phyloP scores from a whole-genome alignment of 371 early-diverging fungal species.

The Lichtheimia ramosa region DNA sequence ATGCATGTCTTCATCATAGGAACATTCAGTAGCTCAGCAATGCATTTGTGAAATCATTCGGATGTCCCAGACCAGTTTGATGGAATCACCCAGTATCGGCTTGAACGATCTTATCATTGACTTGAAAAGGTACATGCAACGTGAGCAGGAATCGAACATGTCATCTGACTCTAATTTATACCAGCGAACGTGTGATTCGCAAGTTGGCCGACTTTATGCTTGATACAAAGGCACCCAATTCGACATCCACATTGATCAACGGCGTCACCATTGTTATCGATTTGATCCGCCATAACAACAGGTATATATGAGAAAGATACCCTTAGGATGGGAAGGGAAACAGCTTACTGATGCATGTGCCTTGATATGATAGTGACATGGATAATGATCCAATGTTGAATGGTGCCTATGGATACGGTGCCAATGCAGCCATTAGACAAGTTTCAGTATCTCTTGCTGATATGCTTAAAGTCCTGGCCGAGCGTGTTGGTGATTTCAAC shows the following conservation, averaged over 20 bases:
- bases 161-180: background rate
- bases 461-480: constrained; percentile 77
- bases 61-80: constrained; percentile 76
- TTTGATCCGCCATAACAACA: constrained; percentile 91
- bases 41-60: constrained; percentile 90
- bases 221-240: constrained; percentile 71
- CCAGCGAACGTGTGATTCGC: constrained; percentile 64
- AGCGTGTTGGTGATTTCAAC: constrained; percentile 68
- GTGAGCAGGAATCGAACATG: background rate
- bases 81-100: constrained; percentile 71
- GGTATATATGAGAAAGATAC: constrained; percentile 18
- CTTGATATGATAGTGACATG: constrained; percentile 20
- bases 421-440: constrained; percentile 17
- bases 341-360: background rate
- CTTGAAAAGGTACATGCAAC: constrained; percentile 65
- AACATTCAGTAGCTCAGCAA: constrained; percentile 87
- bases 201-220: constrained; percentile 87
- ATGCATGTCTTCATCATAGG: constrained; percentile 41
- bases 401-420: constrained; percentile 24
- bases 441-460: constrained; percentile 61
- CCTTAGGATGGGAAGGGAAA: background rate
- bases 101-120: constrained; percentile 72
- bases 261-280: constrained; percentile 95
- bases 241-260: constrained; percentile 83
- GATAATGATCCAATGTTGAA: constrained; percentile 34